Base-by-base conservation (phyloP, 345 rosid species). In the Eucalyptus leucophloia region DNA sequence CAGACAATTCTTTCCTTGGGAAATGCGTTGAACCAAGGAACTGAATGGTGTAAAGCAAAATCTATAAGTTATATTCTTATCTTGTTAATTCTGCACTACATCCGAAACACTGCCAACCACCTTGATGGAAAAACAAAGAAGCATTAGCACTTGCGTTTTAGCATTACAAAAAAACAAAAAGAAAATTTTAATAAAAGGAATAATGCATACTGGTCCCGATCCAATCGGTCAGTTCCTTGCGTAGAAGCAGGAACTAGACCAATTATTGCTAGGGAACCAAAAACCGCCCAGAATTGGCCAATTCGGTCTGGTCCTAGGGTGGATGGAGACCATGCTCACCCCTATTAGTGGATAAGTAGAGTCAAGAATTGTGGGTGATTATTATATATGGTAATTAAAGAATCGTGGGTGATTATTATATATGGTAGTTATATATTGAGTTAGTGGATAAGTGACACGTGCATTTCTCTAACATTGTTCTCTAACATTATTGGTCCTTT, bases 21-120 rank as follows among this genome's bases (percentile, higher is more conserved):
- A 90, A 97, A 97, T 93, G 99, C 98, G 80, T 92, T 97, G 91
- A 97, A 96, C 91, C 98, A 96, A 89, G 99, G 99, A 89, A 97
- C 99, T 85, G 98, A 98, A 85, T 94, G 98, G 92, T 98, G 99
- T 96, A 92, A 92, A 94, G 97, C 95, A 92, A 92, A 95, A 90
- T 89, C 47, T 90, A 82, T 49, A 80, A 49, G 32, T 45, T 49
- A 56, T 15, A 62, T 62, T 62, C 34, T 62, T 12, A 62, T 30
- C 17, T 62, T 62, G 69, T 62, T 62, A 62, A 30, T 62, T 30
- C 9, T 13, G 32, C 69, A 28, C 16, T 13, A 62, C 32, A 30
- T 62, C 17, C 7, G 32, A 30, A 28, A 62, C 69, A 28, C 18
- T 1, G 34, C 32, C 32, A 62, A 0, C 34, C 32, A 13, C 69